Conservation (phyloP, 1,139 yeast genomes). For the Protomyces macrosporus region DNA sequence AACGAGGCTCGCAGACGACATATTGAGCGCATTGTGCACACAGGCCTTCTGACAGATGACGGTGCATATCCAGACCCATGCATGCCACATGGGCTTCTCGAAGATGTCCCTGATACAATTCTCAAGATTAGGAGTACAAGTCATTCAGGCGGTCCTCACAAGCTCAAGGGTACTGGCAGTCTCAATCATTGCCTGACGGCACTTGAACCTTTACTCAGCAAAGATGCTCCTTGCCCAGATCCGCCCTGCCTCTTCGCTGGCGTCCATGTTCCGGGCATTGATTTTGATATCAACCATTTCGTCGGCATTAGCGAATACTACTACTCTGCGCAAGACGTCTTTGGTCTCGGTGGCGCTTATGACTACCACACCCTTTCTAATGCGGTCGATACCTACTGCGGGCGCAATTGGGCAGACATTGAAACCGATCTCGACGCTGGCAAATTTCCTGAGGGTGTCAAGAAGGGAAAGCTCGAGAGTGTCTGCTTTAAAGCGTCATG, state of each 20-base stretch:
- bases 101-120: conserved; percentile 1
- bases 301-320: conserved; percentile 80
- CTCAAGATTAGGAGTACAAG: not conserved
- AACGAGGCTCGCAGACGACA: conserved; percentile 59
- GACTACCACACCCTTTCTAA: conserved; percentile 43
- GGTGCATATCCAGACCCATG: conserved; percentile 52
- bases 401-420: conserved; percentile 45
- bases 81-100: conserved; percentile 45
- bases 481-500: conserved; percentile 68
- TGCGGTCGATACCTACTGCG: conserved; percentile 48
- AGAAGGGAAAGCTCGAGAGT: conserved; percentile 45
- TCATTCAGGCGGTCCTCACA: conserved; percentile 31
- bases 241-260: conserved; percentile 43
- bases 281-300: conserved; percentile 61
- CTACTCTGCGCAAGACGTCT: conserved; percentile 58
- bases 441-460: conserved; percentile 39
- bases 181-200: conserved; percentile 51
- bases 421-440: conserved; percentile 38
- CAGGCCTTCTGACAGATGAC: conserved; percentile 21
- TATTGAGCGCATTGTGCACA: conserved; percentile 36
- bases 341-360: conserved; percentile 41
- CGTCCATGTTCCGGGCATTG: conserved; percentile 59
- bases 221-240: conserved; percentile 43
- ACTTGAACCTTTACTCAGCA: conserved; percentile 52
- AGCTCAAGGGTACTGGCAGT: conserved; percentile 57